A percentile compares a stretch with the other conserved stretches of the same genome.
These are phyloP conservation scores for Rhytidiadelphus loreus DNA, from an alignment of 225 moss, liverwort and hornwort species.

Conservation along the genomic window DNA sequence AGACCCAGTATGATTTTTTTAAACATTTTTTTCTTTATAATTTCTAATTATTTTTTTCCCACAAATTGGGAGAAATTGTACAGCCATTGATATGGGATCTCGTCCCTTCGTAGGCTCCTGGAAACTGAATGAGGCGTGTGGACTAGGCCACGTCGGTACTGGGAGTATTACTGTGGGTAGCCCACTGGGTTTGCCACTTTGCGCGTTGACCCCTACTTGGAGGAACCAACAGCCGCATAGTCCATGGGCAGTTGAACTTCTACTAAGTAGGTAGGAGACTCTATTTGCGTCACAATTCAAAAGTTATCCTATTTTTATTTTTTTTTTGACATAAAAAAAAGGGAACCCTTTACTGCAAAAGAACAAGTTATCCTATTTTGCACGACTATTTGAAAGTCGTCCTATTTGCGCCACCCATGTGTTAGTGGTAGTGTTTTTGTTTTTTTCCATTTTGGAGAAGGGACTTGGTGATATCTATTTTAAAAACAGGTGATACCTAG, in stretches of 20 bases:
- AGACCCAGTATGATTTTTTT: neutral
- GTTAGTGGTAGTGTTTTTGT: no score
- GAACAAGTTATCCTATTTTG: no score
- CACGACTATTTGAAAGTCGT: no score
- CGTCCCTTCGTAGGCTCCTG: neutral
- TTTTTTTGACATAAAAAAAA: no score
- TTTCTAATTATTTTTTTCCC: neutral
- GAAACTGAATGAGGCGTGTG: neutral
- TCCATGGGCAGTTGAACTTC: neutral
- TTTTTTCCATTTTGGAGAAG: no score
- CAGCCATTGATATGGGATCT: neutral
- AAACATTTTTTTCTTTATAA: no score
- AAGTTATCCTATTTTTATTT: no score
- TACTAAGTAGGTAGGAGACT: neutral
- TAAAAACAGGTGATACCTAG: no score
- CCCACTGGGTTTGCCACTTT: neutral
- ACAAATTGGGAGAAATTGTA: neutral
- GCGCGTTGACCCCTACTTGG: neutral
- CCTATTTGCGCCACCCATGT: no score
- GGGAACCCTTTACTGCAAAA: no score
- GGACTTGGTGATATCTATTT: no score
- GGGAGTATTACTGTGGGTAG: neutral
- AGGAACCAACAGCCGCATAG: neutral
- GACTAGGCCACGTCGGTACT: neutral
- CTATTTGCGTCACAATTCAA: no score